Base-by-base conservation (phyloP, 2,329 filamentous ascomycete species). In the Penicillium expansum region DNA sequence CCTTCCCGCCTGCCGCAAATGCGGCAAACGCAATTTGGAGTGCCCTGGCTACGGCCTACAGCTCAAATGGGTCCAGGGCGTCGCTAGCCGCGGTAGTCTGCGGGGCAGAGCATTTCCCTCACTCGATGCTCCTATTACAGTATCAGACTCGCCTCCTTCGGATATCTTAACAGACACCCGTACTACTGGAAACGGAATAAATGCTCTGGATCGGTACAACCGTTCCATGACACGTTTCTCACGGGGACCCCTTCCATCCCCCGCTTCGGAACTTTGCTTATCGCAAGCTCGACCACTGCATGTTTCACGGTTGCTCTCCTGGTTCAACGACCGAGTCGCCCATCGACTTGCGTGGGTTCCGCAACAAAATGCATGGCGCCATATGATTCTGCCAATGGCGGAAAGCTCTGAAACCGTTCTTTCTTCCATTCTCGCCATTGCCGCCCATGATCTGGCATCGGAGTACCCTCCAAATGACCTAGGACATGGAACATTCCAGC, bases 1-100 rank as follows among this genome's bases (percentile, higher is more conserved):
- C 3, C 54, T 65, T 6, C 67, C 67, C 10, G 48, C 33, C 22
- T 69, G 67, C 51, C 38, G 56, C 16, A 69, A 69, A 57, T 69
- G 67, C 48, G 52, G 52, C 9, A 65, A 64, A n/a, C 67, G 67
- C 10, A 60, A 56, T 33, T 56, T 65, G n/a, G 43, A 57, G 20
- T 69, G 67, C 47, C 67, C 67, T 3, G 67, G 67, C 1, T 69
- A 69, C 50, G 65, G 67, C 4, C 48, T 63, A 14, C 54, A 59
- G 35, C 53, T 67, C 38, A 63, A 60, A 56, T 69, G 67, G 67
- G 60, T 55, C 43, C 58, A 68, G 60, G 67, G 63, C 1, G 60
- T 69, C 5, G 62, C 67, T 33, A 68, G 67, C 37, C 57, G 66
- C 24, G 67, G 67, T 9, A 66, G 60, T 59, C 58, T 67, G 43